phyloP scores from a whole-genome alignment of 306 rosid species.

The Malus asiatica region DNA sequence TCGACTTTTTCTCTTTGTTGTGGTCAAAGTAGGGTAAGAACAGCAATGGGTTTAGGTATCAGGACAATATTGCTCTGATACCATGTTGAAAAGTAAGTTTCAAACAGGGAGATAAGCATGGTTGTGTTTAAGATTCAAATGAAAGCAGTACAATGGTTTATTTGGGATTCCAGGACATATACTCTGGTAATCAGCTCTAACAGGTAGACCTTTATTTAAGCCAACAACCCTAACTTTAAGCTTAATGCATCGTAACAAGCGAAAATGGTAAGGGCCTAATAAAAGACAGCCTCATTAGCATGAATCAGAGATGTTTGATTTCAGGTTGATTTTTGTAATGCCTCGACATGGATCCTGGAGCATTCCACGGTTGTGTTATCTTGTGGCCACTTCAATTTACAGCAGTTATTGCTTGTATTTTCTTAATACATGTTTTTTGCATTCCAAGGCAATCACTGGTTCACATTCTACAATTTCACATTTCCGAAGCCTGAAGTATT shows the following conservation, averaged over 20 bases:
- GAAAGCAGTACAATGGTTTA: background rate
- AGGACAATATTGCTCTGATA: background rate
- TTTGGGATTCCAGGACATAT: background rate
- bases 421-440: background rate
- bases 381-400: background rate
- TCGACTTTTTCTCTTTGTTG: background rate
- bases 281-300: background rate
- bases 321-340: background rate
- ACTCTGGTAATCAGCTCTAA: background rate
- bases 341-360: background rate
- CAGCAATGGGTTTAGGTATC: background rate
- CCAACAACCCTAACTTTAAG: background rate
- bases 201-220: background rate
- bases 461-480: background rate
- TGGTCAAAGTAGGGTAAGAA: background rate
- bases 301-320: background rate
- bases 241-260: background rate
- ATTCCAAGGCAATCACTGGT: background rate
- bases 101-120: background rate
- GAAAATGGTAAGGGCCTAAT: background rate
- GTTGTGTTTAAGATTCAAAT: background rate
- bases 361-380: background rate
- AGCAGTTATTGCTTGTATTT: background rate
- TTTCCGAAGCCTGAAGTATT: slow-evolving; percentile 16
- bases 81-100: background rate